Conservation (phyloP, 352 stramenopile genomes). For the Globisporangium sylvaticum region DNA sequence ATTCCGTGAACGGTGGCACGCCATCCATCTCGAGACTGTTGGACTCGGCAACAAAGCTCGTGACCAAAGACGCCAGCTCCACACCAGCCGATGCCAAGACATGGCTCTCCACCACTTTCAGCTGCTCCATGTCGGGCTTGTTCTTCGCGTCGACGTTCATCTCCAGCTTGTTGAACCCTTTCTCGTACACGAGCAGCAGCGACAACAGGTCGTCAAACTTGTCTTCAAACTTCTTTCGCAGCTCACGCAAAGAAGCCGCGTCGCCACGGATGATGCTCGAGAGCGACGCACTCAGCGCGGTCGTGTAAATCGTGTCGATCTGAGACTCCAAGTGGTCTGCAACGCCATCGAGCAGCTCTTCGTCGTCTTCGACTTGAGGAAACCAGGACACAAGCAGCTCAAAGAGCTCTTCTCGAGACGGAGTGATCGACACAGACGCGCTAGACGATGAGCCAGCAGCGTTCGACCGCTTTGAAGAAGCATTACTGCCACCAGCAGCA, state of each 20-base stretch:
- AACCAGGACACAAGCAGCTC: constrained; percentile 50
- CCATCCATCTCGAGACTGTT: constrained; percentile 55
- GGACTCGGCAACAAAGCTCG: constrained; percentile 63
- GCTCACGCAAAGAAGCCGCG: constrained; percentile 59
- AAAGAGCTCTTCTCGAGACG: constrained; percentile 36
- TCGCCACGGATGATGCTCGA: constrained; percentile 71
- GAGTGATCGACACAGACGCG: constrained; percentile 37
- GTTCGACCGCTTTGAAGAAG: constrained; percentile 1
- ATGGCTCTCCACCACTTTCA: constrained; percentile 48
- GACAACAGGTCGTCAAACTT: constrained; percentile 59
- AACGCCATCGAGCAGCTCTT: constrained; percentile 61
- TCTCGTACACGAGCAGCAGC: constrained; percentile 52
- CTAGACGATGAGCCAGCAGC: not conserved
- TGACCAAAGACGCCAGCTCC: constrained; percentile 51
- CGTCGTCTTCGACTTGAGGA: constrained; percentile 52
- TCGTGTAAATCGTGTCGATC: constrained; percentile 48
- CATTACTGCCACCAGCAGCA: not conserved
- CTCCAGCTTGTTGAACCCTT: constrained; percentile 67
- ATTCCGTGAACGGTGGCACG: constrained; percentile 29
- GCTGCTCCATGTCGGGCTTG: constrained; percentile 31
- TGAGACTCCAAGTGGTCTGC: constrained; percentile 38
- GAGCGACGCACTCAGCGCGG: constrained; percentile 41
- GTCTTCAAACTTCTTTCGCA: constrained; percentile 75
- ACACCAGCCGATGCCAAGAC: constrained; percentile 47
- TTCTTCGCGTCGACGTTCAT: constrained; percentile 55